Base-by-base conservation (phyloP, 805 yeast genomes). In the Dipodascopsis uninucleata region DNA sequence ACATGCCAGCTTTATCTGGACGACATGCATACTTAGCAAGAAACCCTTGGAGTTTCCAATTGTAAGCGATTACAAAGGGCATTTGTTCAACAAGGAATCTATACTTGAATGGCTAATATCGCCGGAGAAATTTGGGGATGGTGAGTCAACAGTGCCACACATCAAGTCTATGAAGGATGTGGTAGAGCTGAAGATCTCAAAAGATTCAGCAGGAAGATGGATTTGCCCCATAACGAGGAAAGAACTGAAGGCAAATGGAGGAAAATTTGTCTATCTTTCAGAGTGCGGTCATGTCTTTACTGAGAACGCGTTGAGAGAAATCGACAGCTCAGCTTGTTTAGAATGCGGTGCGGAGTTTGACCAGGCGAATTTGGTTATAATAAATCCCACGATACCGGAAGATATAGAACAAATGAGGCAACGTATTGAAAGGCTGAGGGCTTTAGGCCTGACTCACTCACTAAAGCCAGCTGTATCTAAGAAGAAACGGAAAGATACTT, bases 61-160 rank as follows among this genome's bases (percentile, higher is more conserved):
- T 1, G 82, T 82, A 1, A 74, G 85, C 26, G 95, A 87, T 62
- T 80, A 70, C 58, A 66, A 66, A 39, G 96, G 96, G 0, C 60
- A 68, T 24, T 57, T 87, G 3, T 83, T 73, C 61, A 76, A 81
- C 52, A 84, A 83, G 49, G 84, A 79, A 45, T 63, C 79, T 23
- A 60, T 84, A 0, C 57, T 87, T 5, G 81, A 81, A 55, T 70
- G 72, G 59, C 59, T 87, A 3, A 52, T 83, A 2, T 64, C 68
- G 9, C 61, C 62, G 23, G 67, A 64, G 23, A 55, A 56, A 25
- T 54, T 61, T 40, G 55, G 43, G 14, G 58, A 52, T 23, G 69
- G 60, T 44, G 56, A 49, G 21, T 41, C 45, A 4, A 41, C 61
- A 28, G 58, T 63, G 6, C 41, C 54, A 2, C 73, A 72, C 52